Base-by-base conservation (phyloP, 768 basidiomycete genomes). In the Gloeophyllum trabeum region DNA sequence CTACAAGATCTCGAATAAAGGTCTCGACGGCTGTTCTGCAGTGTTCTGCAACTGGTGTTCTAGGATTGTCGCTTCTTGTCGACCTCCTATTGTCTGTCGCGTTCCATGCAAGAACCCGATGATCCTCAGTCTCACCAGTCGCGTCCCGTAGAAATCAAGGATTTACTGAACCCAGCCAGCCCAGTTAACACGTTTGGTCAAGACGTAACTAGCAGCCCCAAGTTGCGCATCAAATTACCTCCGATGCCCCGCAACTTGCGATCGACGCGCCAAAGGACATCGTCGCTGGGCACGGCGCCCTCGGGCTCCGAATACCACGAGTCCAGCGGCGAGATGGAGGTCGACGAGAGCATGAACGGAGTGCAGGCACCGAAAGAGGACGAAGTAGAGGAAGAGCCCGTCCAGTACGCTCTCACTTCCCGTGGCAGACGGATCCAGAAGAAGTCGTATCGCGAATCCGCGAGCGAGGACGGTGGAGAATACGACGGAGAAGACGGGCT, bases 261-360 rank as follows among this genome's bases (percentile, higher is more conserved):
- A 10, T 32, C 28, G 16, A 32, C 28, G 10, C 28, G 28, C 10
- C 10, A 32, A 10, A n/a, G n/a, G n/a, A n/a, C n/a, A n/a, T n/a
- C n/a, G n/a, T n/a, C n/a, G n/a, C n/a, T n/a, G n/a, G 28, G 28
- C 28, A 16, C 10, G 16, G 28, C 28, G 28, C 16, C 28, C 16
- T 63, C 61, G 3, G 60, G 61, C 25, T 63, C 61, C 24, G 59
- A 60, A 26, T 63, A 63, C 41, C 52, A 57, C 46, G 55, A 53
- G 39, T 61, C 60, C 45, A 55, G 55, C 38, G 53, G 50, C 51
- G 55, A 60, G 20, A 50, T 51, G n/a, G 61, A 62, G 26, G 53
- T 49, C 20, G 45, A 43, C n/a, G 47, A 45, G 10, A 23, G 20
- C 5, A 44, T 43, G 13, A 48, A 45, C 6, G 49, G 53, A 39